Evolutionary conservation across 1,284 basidiomycete species (phyloP), one percentile per base, ranked within the genome.

Genomic region (Puccinia coronata): DNA sequence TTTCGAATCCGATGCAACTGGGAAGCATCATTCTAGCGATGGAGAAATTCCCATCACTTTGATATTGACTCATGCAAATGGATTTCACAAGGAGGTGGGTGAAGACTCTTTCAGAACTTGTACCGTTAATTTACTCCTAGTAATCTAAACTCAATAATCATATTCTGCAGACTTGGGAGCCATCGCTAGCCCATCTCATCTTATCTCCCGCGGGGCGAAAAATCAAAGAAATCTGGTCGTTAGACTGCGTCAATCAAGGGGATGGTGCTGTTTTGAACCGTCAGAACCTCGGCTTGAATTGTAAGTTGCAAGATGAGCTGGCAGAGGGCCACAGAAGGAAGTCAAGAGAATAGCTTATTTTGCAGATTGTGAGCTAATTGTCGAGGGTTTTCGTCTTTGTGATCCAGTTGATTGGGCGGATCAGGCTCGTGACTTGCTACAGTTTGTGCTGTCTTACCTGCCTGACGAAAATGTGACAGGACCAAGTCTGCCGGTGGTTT

Each of bases 161-260:
- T 39, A 9, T n/a, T 77, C 28, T 39, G 11, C 83, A 92, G 90
- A 90, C 88, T 43, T 93, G 91, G 90, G 91, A 92, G 84, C 89
- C 91, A 0, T 89, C 88, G 3, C 82, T 94, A 0, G 86, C 86
- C 0, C 83, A 87, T 51, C 84, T 93, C 1, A 77, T 88, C 25
- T 70, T 73, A 47, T 78, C 63, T 34, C 82, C 76, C 57, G 67
- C 6, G 18, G 61, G 49, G 49, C 82, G 23, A 82, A 82, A 5
- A 23, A 86, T 95, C 23, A 90, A 92, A 83, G 93, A 95, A 84
- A 88, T 94, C 20, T 95, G 92, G 92, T 86, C 90, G 0, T 90
- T 92, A 87, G 94, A 95, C 83, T 89, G 91, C 57, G 88, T 91
- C 2, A 91, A 93, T 82, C 92, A 94, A 80, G 93, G 92, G 0